Percentiles rank a stretch among this genome's conserved stretches.
phyloP scores from a whole-genome alignment of 371 early-diverging fungal genomes.

The Chytridium lagenaria region DNA sequence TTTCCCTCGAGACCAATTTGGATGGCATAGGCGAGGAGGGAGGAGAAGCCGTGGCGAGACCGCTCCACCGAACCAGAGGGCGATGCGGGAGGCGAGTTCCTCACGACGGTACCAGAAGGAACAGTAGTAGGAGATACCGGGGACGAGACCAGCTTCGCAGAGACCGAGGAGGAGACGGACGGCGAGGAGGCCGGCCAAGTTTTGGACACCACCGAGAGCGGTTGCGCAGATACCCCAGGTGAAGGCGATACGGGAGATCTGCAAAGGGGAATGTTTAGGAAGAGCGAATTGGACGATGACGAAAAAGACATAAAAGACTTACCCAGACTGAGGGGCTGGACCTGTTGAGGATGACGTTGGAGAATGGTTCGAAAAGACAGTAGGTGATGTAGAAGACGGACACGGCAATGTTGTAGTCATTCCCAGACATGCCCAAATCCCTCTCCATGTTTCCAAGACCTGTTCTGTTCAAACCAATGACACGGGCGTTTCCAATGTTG shows the following conservation, averaged over 20 bases:
- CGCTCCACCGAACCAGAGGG: constrained; percentile 70
- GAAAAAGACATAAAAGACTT: background rate
- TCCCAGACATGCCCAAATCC: constrained; percentile 36
- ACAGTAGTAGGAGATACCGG: constrained; percentile 74
- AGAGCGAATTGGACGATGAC: background rate
- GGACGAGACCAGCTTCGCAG: constrained; percentile 69
- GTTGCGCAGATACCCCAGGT: constrained; percentile 70
- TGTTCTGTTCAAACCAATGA: constrained; percentile 11
- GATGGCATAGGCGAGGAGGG: constrained; percentile 58
- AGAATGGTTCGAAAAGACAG: constrained; percentile 67
- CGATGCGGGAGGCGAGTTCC: constrained; percentile 78
- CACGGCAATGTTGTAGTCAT: constrained; percentile 66
- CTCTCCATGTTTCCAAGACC: constrained; percentile 28
- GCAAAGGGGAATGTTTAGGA: background rate
- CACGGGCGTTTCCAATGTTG: constrained; percentile 63
- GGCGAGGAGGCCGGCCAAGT: constrained; percentile 47
- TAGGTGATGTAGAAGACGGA: constrained; percentile 65
- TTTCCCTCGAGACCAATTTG: constrained; percentile 68
- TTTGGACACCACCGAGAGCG: constrained; percentile 56
- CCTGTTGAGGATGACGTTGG: constrained; percentile 65
- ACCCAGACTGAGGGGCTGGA: constrained; percentile 59
- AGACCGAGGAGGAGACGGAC: constrained; percentile 72
- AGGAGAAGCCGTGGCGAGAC: constrained; percentile 78
- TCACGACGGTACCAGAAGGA: constrained; percentile 77
- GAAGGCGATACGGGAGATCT: constrained; percentile 68